Base-by-base conservation (phyloP, 805 yeast genomes). In the Yamadazyma akitaensis region DNA sequence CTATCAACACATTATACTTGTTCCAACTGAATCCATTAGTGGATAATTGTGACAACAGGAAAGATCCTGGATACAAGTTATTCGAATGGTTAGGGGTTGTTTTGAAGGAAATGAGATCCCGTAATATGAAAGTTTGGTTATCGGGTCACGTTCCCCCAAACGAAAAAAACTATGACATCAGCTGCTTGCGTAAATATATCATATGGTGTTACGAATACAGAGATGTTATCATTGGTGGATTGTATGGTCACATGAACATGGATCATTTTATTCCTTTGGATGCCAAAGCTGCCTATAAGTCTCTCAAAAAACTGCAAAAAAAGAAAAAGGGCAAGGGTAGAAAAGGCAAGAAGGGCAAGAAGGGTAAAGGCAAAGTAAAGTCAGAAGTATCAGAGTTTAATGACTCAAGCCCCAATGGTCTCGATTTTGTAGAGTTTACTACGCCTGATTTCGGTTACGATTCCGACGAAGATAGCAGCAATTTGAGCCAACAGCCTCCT, bases 71-170 rank as follows among this genome's bases (percentile, higher is more conserved):
- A 0, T 88, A 84, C 60, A 79, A 82, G 57, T 67, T 85, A 43
- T 78, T 88, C 53, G 72, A 80, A 50, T 88, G 96, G 96, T 65
- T 89, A 6, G 92, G 94, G 2, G 73, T 77, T 39, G 82, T 84
- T 2, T 70, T 89, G 50, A 79, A 82, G 58, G 95, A 88, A 61
- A 65, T 88, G 66, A 73, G 96, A 57, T 67, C 72, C 18, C 69
- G 95, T 50, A 77, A 79, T 14, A 83, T 88, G 80, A 88, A 88
- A 66, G 95, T 85, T 14, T 89, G 96, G 96, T 65, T 88, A 18
- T 72, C 84, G 37, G 96, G 96, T 5, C 96, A 88, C 68, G 96
- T 89, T 13, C 96, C 96, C 2, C 95, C 96, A 4, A 79, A 84
- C 40, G 81, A 82, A 21, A 88, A 88, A 62, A 88, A 88, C 61